Evolutionary conservation across 148 eudicot genomes (phyloP).

Genomic region (Beta vulgaris): DNA sequence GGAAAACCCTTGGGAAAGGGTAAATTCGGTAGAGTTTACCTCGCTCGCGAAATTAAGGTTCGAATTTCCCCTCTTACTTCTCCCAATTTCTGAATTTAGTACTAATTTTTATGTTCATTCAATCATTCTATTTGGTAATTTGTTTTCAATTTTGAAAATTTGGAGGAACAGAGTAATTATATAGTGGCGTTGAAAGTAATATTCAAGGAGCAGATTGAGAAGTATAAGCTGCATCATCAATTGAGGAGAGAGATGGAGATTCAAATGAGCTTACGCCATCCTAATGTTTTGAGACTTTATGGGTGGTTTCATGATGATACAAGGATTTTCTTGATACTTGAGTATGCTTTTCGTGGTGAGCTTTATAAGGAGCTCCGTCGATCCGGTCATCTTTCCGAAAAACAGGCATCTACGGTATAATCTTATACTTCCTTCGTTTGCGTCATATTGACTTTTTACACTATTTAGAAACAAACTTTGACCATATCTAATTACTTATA

Average conservation of each 20-base stretch:
- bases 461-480: too few relatives aligned
- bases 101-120: neutral
- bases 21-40: slow-evolving; percentile 88
- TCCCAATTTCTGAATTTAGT: neutral
- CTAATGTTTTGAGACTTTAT: slow-evolving; percentile 65
- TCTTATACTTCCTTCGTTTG: neutral
- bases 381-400: slow-evolving; percentile 50
- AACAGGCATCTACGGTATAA: slow-evolving; percentile 71
- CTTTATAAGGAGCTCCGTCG: slow-evolving; percentile 57
- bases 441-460: too few relatives aligned
- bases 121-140: neutral
- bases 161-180: slow-evolving; percentile 53
- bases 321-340: slow-evolving; percentile 67
- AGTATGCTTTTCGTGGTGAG: slow-evolving; percentile 83
- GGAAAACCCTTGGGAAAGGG: slow-evolving; percentile 90
- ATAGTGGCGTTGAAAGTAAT: slow-evolving; percentile 91
- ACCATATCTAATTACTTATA: too few relatives aligned
- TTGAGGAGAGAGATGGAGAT: slow-evolving; percentile 88
- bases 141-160: neutral
- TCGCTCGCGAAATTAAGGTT: slow-evolving; percentile 80
- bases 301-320: slow-evolving; percentile 87
- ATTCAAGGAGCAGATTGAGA: slow-evolving; percentile 85
- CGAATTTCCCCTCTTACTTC: neutral
- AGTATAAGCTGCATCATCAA: slow-evolving; percentile 66
- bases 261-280: slow-evolving; percentile 69